Evolutionary conservation across 768 basidiomycete genomes (phyloP).

Genomic region (Paxillus ammoniavirescens): DNA sequence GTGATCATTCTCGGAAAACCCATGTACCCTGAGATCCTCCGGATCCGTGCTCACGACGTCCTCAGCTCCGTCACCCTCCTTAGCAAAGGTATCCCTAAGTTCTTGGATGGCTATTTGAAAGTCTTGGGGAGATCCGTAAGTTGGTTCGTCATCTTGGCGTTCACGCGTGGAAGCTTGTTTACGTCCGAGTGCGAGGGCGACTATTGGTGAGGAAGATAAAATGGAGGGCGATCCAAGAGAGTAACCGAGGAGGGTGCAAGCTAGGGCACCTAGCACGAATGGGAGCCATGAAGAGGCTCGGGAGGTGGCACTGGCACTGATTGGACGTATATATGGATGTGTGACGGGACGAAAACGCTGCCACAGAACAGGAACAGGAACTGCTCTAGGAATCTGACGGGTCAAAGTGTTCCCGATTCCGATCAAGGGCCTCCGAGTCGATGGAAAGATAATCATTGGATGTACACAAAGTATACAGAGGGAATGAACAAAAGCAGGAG

Average conservation of each 20-base stretch:
- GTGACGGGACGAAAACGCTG: not conserved
- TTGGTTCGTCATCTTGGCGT: conserved; percentile 17
- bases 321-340: conserved; percentile 1
- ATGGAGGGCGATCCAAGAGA: conserved; percentile 14
- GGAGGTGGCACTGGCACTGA: conserved; percentile 6
- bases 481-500: no score
- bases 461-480: no score
- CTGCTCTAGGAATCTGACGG: not conserved
- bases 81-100: conserved; percentile 38
- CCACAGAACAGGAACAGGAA: not conserved
- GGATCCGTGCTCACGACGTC: conserved; percentile 48
- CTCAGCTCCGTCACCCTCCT: not conserved
- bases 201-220: conserved; percentile 1
- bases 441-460: no score
- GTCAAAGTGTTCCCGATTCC: conserved; percentile 2
- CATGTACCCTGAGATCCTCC: conserved; percentile 52
- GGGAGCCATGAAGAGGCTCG: conserved; percentile 3
- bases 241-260: conserved; percentile 20
- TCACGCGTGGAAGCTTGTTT: not conserved
- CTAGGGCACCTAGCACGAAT: conserved; percentile 16
- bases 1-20: conserved; percentile 52
- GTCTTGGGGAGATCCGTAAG: conserved; percentile 53
- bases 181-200: conserved; percentile 6
- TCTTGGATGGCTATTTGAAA: conserved; percentile 53
- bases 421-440: not conserved